Evolutionary conservation across 1,139 yeast species (phyloP).

Genomic region (Pichia sp.): DNA sequence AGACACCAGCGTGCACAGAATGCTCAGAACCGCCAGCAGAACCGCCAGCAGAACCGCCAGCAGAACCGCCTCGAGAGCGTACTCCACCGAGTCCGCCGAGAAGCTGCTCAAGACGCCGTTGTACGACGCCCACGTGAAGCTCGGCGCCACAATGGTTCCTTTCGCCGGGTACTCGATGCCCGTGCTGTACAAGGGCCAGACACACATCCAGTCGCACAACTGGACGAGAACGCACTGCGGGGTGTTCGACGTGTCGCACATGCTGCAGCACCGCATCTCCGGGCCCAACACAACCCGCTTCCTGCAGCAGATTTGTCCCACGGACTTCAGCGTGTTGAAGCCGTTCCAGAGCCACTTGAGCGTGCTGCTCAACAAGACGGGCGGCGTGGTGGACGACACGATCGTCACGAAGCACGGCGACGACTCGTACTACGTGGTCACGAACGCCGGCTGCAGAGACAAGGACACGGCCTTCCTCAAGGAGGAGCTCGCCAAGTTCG

Average conservation of each 20-base stretch:
- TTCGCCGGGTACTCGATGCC: constrained; percentile 97
- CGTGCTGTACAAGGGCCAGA: constrained; percentile 72
- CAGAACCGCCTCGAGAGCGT: constrained; percentile 9
- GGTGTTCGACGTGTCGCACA: constrained; percentile 91
- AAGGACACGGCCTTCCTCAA: constrained; percentile 67
- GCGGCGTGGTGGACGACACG: constrained; percentile 91
- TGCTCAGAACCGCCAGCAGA: neutral
- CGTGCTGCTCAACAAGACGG: constrained; percentile 66
- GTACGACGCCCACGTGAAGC: constrained; percentile 68
- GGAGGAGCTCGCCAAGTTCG: constrained; percentile 43
- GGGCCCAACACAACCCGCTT: constrained; percentile 73
- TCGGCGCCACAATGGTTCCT: constrained; percentile 92
- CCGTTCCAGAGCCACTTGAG: constrained; percentile 68
- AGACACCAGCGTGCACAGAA: neutral
- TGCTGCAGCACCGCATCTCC: constrained; percentile 79
- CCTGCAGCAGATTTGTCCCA: constrained; percentile 78
- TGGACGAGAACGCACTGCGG: constrained; percentile 92
- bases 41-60: too few species aligned
- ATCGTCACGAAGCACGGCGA: constrained; percentile 81
- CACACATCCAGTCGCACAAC: constrained; percentile 87
- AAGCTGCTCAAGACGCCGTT: constrained; percentile 65
- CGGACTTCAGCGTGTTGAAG: constrained; percentile 59
- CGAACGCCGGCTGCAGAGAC: constrained; percentile 92
- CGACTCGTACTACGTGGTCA: constrained; percentile 82
- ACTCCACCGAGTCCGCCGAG: constrained; percentile 18